Evolutionary conservation across 768 basidiomycete genomes (phyloP), one percentile per base, ranked within the genome.

Genomic region (Pulveroboletus sp.): DNA sequence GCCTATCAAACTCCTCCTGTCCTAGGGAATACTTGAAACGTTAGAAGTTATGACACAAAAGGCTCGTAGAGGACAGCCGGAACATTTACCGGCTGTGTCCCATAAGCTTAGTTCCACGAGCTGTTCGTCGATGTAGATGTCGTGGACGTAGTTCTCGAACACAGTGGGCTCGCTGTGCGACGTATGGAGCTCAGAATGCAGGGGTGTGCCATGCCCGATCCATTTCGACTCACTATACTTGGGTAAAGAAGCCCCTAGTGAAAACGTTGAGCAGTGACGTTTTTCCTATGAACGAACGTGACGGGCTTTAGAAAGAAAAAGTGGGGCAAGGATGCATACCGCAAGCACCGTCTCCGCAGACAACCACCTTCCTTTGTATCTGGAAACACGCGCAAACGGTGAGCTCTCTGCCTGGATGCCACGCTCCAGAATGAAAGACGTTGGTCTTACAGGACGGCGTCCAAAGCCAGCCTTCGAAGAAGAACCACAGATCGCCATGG

Each of bases 131-230:
- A 95, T 82, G 57, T 77, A 77, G 47, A 94, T 74, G 57, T 93
- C 89, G 65, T 94, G 89, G 10, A 95, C 93, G 61, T 95, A 93
- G 72, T 97, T 98, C 69, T 98, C 95, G 58, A 98, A 98, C 5
- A 98, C 94, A 24, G 91, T 93, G 6, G 88, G 91, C 72, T 93
- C 89, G 59, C 90, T 92, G 62, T 35, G 43, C 6, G 17, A 26
- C 24, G 37, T 18, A 37, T 18, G 3, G 5, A 11, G 49, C 39
- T 35, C 53, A 14, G 59, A 32, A 15, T 33, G 15, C 11, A 26
- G 44, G 15, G 36, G 38, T 11, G 38, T 26, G 26, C 36, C 17
- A 5, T 17, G 48, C 13, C 10, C 14, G 38, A 33, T 38, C n/a
- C 6, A 39, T 17, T 26, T 26, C 17, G 18, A 74, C 86, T 67